Percentiles rank a stretch among this genome's conserved stretches.
These are phyloP conservation scores for Populus nigra DNA, from an alignment of 345 rosid species.

Conservation along the genomic window DNA sequence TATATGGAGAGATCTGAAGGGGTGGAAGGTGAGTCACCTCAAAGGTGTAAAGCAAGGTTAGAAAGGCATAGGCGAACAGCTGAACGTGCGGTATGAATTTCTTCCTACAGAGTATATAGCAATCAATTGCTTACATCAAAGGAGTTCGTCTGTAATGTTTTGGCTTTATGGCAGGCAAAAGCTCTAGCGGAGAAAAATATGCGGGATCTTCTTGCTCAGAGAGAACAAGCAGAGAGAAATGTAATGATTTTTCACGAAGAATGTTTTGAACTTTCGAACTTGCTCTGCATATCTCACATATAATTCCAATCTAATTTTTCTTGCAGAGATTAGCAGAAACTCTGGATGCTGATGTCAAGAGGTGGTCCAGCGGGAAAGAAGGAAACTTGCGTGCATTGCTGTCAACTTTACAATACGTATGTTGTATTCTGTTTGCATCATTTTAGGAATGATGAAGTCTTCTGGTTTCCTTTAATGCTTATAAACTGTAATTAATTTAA, in stretches of 20 bases:
- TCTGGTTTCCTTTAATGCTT: slow-evolving; percentile 6
- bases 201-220: slow-evolving; percentile 87
- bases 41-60: slow-evolving; percentile 88
- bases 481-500: background rate
- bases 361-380: slow-evolving; percentile 96
- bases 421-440: slow-evolving; percentile 14
- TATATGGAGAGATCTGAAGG: slow-evolving; percentile 39
- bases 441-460: background rate
- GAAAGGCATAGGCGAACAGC: slow-evolving; percentile 90
- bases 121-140: background rate
- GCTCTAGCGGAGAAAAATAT: slow-evolving; percentile 92
- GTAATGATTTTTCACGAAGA: slow-evolving; percentile 32
- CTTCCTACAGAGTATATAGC: background rate
- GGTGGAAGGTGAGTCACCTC: slow-evolving; percentile 84
- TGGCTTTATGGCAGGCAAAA: slow-evolving; percentile 65
- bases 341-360: slow-evolving; percentile 83
- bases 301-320: slow-evolving; percentile 17
- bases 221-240: slow-evolving; percentile 87
- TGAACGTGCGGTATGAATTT: slow-evolving; percentile 71
- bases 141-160: slow-evolving; percentile 9
- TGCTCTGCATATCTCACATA: background rate
- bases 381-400: slow-evolving; percentile 92
- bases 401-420: slow-evolving; percentile 98
- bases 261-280: slow-evolving; percentile 6
- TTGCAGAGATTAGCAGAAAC: slow-evolving; percentile 84